Evolutionary conservation across 2,329 filamentous ascomycete genomes (phyloP), one percentile per base, ranked within the genome.

Genomic region (Cladosporium halotolerans): DNA sequence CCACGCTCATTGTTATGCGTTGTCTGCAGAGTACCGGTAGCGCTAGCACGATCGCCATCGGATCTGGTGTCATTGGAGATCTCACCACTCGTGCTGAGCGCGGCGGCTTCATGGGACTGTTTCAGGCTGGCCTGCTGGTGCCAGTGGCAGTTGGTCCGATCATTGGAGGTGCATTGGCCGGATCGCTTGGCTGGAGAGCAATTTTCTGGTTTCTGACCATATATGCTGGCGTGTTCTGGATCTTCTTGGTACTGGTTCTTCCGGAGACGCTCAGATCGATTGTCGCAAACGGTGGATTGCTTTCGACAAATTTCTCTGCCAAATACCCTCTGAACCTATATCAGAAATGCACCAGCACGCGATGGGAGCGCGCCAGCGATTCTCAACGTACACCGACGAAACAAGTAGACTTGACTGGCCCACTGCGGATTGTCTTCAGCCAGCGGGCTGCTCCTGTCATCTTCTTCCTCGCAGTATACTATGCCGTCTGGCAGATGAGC

Each of bases 171-270:
- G 62, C 73, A 0, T 56, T 81, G 0, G 68, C 72, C 0, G 71
- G 76, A 45, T 70, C 70, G 39, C 58, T 79, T 0, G 78, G 77
- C 0, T 81, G 78, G 77, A 66, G 71, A 38, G 69, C 70, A 1
- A 73, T 80, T 6, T 81, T 81, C 57, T 80, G 77, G 76, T 77
- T 79, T 54, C 66, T 81, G 4, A 66, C 73, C 31, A 78, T 80
- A 16, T 67, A 76, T 46, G 65, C 72, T 0, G 72, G 67, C 0
- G 62, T 56, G 19, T 71, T 70, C 45, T 54, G 74, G 5, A 9
- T 68, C 4, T 8, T 68, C 0, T 45, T 73, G 1, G 50, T 66
- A 13, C 16, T 71, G 2, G 19, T 70, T 1, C 51, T 76, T 0
- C 73, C 73, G 0, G 73, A 75, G 57, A 76, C 73, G 1, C 55